phyloP scores from a whole-genome alignment of 495 filamentous ascomycete species.

The Cercophora samala region DNA sequence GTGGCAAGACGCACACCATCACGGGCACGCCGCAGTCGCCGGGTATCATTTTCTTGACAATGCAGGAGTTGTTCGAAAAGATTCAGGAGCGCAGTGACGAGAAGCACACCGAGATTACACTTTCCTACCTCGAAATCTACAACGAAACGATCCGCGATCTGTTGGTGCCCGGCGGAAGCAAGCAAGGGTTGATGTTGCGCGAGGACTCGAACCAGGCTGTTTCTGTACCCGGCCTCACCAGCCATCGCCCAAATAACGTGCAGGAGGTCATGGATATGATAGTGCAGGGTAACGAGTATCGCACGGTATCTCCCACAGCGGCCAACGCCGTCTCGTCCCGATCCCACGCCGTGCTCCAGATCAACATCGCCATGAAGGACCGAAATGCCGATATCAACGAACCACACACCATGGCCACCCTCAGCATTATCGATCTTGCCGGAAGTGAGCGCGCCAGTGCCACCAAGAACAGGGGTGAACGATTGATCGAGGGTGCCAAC shows the following conservation, averaged over 20 bases:
- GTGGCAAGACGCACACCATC: slow-evolving; percentile 98
- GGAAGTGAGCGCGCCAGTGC: slow-evolving; percentile 95
- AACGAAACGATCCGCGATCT: slow-evolving; percentile 98
- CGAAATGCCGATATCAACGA: slow-evolving; percentile 91
- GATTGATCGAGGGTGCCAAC: slow-evolving; percentile 90
- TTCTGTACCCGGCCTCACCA: slow-evolving; percentile 86
- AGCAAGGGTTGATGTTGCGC: slow-evolving; percentile 84
- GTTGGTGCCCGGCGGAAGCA: slow-evolving; percentile 80
- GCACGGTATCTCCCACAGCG: slow-evolving; percentile 95
- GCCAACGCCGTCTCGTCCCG: slow-evolving; percentile 97
- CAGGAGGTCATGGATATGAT: slow-evolving; percentile 99
- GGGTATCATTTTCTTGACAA: slow-evolving; percentile 97
- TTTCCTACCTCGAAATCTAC: slow-evolving; percentile 98
- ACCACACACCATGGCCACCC: slow-evolving; percentile 93
- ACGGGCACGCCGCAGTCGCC: slow-evolving; percentile 84
- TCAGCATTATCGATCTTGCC: slow-evolving; percentile 97
- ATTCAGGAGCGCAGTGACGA: slow-evolving; percentile 81
- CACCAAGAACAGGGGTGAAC: slow-evolving; percentile 92
- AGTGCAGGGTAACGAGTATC: slow-evolving; percentile 85
- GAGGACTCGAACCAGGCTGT: slow-evolving; percentile 94
- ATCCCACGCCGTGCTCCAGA: slow-evolving; percentile 97
- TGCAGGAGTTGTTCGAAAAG: slow-evolving; percentile 96
- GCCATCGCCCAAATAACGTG: slow-evolving; percentile 78
- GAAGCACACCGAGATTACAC: slow-evolving; percentile 82
- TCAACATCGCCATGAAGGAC: slow-evolving; percentile 92